Evolutionary conservation across 2,329 filamentous ascomycete species (phyloP).

Genomic region (Proliferodiscus dingleyae): DNA sequence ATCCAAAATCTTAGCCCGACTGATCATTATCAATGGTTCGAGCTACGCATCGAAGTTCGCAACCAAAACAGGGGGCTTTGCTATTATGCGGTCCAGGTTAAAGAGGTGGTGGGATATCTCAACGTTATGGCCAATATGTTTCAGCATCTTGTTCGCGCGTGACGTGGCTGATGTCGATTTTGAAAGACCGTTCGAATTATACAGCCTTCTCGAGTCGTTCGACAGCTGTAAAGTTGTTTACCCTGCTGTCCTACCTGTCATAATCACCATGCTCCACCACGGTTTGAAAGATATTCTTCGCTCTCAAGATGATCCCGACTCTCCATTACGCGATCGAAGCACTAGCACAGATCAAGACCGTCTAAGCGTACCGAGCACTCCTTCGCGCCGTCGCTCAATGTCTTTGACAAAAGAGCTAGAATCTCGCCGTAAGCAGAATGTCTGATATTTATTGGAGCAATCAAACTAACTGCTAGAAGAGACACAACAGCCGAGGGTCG

Average conservation of each 20-base stretch:
- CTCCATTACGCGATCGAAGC: conserved; percentile 36
- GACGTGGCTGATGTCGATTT: conserved; percentile 74
- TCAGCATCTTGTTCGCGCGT: conserved; percentile 81
- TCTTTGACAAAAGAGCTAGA: conserved; percentile 58
- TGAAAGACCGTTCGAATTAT: conserved; percentile 67
- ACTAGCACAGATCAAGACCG: conserved; percentile 18
- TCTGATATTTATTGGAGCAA: neutral
- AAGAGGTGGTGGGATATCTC: conserved; percentile 86
- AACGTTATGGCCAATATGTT: conserved; percentile 79
- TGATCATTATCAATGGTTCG: conserved; percentile 77
- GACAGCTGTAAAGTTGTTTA: conserved; percentile 63
- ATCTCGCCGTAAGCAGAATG: conserved; percentile 42
- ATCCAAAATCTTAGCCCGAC: conserved; percentile 74
- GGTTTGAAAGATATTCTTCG: conserved; percentile 68
- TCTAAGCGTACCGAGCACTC: conserved; percentile 23
- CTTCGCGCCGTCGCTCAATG: conserved; percentile 50
- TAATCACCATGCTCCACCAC: conserved; percentile 82
- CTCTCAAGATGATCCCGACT: conserved; percentile 55
- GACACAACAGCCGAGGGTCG: conserved; percentile 39
- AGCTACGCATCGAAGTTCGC: conserved; percentile 82
- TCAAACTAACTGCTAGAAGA: conserved; percentile 28
- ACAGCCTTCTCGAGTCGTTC: conserved; percentile 70
- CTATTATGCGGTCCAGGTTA: conserved; percentile 75
- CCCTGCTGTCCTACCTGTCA: conserved; percentile 72
- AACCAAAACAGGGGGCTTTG: conserved; percentile 86